These are phyloP conservation scores for Trichoderma reesei DNA, from an alignment of 495 filamentous ascomycete species.

Conservation along the genomic window DNA sequence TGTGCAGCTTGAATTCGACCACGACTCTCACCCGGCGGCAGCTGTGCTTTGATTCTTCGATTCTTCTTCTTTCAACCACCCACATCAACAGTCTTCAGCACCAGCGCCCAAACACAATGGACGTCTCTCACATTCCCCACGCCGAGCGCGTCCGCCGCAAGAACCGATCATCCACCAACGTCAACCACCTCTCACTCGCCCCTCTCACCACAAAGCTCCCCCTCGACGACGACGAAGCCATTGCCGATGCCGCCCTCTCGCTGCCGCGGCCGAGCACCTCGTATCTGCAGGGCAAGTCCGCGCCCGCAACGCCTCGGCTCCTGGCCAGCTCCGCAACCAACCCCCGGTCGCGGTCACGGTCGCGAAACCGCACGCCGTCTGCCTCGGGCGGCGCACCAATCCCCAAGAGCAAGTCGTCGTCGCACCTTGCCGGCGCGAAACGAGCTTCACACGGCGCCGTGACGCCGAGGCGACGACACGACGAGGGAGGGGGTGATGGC, in stretches of 20 bases:
- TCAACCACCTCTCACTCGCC: conserved; percentile 48
- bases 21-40: too few species aligned
- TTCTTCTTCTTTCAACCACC: neutral
- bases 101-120: conserved; percentile 28
- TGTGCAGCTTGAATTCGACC: too few species aligned
- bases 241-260: conserved; percentile 20
- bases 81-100: neutral
- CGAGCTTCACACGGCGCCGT: neutral
- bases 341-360: conserved; percentile 25
- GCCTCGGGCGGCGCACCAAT: conserved; percentile 22
- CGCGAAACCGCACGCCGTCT: conserved; percentile 27
- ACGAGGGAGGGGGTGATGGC: conserved; percentile 30
- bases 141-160: conserved; percentile 36
- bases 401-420: conserved; percentile 37
- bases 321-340: conserved; percentile 38
- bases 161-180: conserved; percentile 35
- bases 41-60: neutral
- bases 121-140: conserved; percentile 44
- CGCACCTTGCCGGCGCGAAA: conserved; percentile 23
- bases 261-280: conserved; percentile 24
- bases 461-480: conserved; percentile 20
- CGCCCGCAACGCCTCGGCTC: conserved; percentile 48
- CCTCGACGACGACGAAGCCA: conserved; percentile 35
- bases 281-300: conserved; percentile 45
- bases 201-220: conserved; percentile 59